Evolutionary conservation across 345 rosid genomes (phyloP), one percentile per base, ranked within the genome.

Genomic region (Populus deltoides): DNA sequence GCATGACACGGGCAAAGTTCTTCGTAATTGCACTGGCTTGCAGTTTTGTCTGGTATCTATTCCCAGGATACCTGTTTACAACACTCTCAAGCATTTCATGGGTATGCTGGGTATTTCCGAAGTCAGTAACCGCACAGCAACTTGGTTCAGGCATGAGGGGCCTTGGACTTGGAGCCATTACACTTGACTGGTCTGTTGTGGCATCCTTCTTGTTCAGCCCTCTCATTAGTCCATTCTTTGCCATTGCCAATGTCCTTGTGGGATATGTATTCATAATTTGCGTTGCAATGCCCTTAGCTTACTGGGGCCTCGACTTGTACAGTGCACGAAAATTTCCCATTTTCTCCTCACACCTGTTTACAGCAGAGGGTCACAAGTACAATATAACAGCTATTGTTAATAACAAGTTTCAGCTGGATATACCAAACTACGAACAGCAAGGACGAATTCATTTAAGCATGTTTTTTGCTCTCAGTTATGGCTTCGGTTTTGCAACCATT

Each of bases 401-500:
- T 70, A 85, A 89, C 75, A 86, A 90, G 69, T 93, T 94, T 55
- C 93, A 94, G 85, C 80, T 94, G 9, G 94, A 94, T 77, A 41
- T 85, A 15, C 81, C 71, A 0, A 86, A 87, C 86, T 93, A 94
- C 27, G 82, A 78, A 45, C 77, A 90, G 85, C 89, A 91, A 87
- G 97, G 98, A 69, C 84, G 92, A 49, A 90, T 94, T n/a, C 85
- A 94, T 67, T 77, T 93, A 70, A 94, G 98, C 89, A 86, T 80
- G 91, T 89, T 94, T 81, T 93, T 94, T n/a, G 88, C 97, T 39
- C 85, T 94, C 47, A 67, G 77, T 24, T 94, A 94, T 47, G 97
- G 98, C 6, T 92, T 94, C 70, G 93, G 97, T 47, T 94, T 94
- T 38, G 98, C 98, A 11, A 89, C 95, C 55, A 90, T 94, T 84